Evolutionary conservation across 371 early-diverging fungal genomes (phyloP), one percentile per base, ranked within the genome.

Genomic region (Thermomucor indicae-seudaticae): DNA sequence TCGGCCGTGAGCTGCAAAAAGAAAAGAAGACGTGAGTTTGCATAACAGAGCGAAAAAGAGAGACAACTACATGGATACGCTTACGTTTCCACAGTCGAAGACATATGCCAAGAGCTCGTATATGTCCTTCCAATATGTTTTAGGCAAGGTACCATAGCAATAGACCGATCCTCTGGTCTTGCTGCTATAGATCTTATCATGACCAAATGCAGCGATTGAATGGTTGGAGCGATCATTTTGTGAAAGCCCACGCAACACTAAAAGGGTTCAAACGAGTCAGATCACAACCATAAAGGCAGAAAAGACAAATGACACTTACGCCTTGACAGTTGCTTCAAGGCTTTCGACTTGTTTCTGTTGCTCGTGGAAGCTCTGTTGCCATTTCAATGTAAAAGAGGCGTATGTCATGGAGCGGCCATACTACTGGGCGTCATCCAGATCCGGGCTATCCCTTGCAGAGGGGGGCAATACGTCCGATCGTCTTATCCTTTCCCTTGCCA

Each of bases 1-100:
- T 89, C 91, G 12, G 83, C 75, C 1, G 72, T 74, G 8, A 89
- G 67, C 65, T n/a, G n/a, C n/a, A n/a, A n/a, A n/a, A n/a, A n/a
- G n/a, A n/a, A n/a, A n/a, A n/a, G n/a, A n/a, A n/a, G n/a, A n/a
- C n/a, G n/a, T n/a, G n/a, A n/a, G n/a, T n/a, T n/a, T n/a, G n/a
- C n/a, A n/a, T n/a, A n/a, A n/a, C n/a, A n/a, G n/a, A n/a, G n/a
- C n/a, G n/a, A n/a, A n/a, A n/a, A n/a, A n/a, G n/a, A n/a, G n/a
- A n/a, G n/a, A n/a, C n/a, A n/a, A n/a, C n/a, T n/a, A n/a, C n/a
- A n/a, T n/a, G n/a, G n/a, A n/a, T n/a, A n/a, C n/a, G n/a, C n/a
- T n/a, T n/a, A n/a, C n/a, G n/a, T 68, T 67, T 20, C 79, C 77
- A 49, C 75, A 71, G 37, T 77, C 77, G 63, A 81, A 73, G 30